These are phyloP conservation scores for Colletotrichum noveboracense DNA, from an alignment of 2,329 filamentous ascomycete species.

Conservation along the genomic window DNA sequence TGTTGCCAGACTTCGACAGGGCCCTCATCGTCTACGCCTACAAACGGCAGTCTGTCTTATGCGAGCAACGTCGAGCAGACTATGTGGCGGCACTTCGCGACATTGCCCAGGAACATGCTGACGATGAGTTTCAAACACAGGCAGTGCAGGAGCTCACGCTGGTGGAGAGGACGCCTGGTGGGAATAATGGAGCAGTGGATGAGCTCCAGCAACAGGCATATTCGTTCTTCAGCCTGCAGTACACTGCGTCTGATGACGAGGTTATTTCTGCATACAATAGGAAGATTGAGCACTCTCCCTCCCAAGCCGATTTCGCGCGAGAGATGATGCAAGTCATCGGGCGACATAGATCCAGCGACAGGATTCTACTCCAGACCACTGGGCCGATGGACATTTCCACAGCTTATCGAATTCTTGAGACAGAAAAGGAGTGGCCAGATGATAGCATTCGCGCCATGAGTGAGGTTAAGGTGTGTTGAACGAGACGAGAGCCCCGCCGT, in stretches of 20 bases:
- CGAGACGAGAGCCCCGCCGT: not conserved
- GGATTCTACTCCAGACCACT: not conserved
- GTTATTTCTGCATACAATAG: constrained; percentile 24
- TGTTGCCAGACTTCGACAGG: constrained; percentile 18
- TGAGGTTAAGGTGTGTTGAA: constrained; percentile 11
- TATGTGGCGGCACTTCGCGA: constrained; percentile 11
- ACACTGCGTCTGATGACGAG: constrained; percentile 22
- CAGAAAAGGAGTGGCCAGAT: constrained; percentile 2
- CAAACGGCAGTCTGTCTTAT: constrained; percentile 7
- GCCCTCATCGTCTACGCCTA: constrained; percentile 18
- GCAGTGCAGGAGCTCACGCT: constrained; percentile 19
- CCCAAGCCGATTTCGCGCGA: constrained; percentile 23
- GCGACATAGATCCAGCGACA: constrained; percentile 15
- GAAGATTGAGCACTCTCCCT: constrained; percentile 24
- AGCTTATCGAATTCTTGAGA: constrained; percentile 13
- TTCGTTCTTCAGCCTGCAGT: constrained; percentile 12
- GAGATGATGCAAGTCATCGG: constrained; percentile 26
- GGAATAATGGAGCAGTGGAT: not conserved
- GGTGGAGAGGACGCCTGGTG: not conserved
- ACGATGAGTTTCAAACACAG: constrained; percentile 14
- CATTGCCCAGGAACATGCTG: constrained; percentile 5
- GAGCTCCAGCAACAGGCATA: constrained; percentile 18
- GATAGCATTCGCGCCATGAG: constrained; percentile 6
- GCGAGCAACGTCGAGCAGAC: constrained; percentile 6
- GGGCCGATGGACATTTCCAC: constrained; percentile 9